These are phyloP conservation scores for Phanerochaete carnosa DNA, from an alignment of 768 basidiomycete genomes.

Conservation along the genomic window DNA sequence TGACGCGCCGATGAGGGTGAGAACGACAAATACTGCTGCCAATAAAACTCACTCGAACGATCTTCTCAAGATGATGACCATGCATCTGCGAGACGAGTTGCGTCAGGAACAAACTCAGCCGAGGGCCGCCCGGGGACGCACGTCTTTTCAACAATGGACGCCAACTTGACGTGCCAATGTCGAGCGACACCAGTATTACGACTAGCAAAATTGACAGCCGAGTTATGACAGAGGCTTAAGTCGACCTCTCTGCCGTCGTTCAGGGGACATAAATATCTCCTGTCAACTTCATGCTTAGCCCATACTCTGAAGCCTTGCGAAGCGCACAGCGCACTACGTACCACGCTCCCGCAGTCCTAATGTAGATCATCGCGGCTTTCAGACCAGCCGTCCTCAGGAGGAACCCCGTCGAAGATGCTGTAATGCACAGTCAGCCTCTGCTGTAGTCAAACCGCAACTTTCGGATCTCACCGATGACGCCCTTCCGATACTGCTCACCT, in stretches of 20 bases:
- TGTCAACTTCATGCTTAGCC: slow-evolving; percentile 22
- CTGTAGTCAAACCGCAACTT: slow-evolving; percentile 25
- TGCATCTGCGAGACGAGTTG: slow-evolving; percentile 49
- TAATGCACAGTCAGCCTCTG: slow-evolving; percentile 12
- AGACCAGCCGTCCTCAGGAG: slow-evolving; percentile 93
- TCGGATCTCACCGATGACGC: slow-evolving; percentile 99
- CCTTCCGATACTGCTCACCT: slow-evolving; percentile 99
- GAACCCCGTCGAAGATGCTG: slow-evolving; percentile 98
- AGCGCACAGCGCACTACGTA: slow-evolving; percentile 61
- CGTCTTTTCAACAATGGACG: slow-evolving; percentile 98
- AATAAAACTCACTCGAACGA: slow-evolving; percentile 72
- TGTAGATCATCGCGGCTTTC: slow-evolving; percentile 98
- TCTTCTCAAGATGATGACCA: slow-evolving; percentile 94
- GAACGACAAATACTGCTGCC: neutral
- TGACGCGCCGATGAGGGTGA: neutral
- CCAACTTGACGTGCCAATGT: slow-evolving; percentile 99
- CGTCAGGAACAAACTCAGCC: neutral
- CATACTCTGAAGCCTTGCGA: neutral
- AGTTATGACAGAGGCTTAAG: slow-evolving; percentile 95
- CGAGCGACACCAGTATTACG: slow-evolving; percentile 86
- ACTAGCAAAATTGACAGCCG: too few relatives aligned
- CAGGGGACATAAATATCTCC: slow-evolving; percentile 97
- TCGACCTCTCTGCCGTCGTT: slow-evolving; percentile 99
- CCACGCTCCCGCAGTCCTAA: slow-evolving; percentile 99
- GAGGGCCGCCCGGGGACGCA: slow-evolving; percentile 30